phyloP scores from a whole-genome alignment of 2,329 filamentous ascomycete genomes.

The Sphaerulina musiva region DNA sequence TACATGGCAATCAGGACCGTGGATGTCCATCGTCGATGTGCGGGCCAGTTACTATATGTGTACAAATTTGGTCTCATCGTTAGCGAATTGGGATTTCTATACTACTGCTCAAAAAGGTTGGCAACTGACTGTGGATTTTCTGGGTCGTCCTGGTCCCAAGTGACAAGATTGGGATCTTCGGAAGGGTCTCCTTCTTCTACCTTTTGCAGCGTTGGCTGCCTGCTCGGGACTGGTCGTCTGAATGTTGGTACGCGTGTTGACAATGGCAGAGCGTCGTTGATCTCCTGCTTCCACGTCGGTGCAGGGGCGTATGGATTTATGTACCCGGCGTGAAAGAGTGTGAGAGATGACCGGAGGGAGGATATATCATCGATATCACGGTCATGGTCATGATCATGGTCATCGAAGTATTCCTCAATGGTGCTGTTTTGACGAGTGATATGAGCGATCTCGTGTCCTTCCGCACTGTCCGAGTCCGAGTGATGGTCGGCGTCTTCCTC shows the following conservation, averaged over 20 bases:
- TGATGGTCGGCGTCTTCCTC: conserved; percentile 2
- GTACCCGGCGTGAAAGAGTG: conserved; percentile 15
- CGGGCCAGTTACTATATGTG: conserved; percentile 31
- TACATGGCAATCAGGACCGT: conserved; percentile 36
- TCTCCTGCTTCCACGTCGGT: conserved; percentile 6
- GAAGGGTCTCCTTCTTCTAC: background rate
- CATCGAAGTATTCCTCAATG: conserved; percentile 14
- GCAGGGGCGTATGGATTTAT: background rate
- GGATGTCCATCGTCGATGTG: conserved; percentile 37
- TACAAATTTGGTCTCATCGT: background rate
- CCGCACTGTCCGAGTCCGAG: background rate
- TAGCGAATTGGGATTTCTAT: background rate
- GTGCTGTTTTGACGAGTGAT: conserved; percentile 9
- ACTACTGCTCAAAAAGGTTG: too few species aligned
- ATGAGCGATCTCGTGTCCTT: background rate
- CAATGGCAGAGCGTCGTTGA: conserved; percentile 1
- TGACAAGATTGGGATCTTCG: conserved; percentile 33
- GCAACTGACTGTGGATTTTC: conserved; percentile 34
- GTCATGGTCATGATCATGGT: conserved; percentile 4
- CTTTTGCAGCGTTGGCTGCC: conserved; percentile 9
- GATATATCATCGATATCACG: background rate
- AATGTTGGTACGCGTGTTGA: conserved; percentile 8
- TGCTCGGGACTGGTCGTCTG: conserved; percentile 12
- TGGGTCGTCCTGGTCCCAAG: conserved; percentile 40
- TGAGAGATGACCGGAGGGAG: conserved; percentile 5